These are phyloP conservation scores for Ajuga reptans DNA, from an alignment of 305 asterid genomes.

Conservation along the genomic window DNA sequence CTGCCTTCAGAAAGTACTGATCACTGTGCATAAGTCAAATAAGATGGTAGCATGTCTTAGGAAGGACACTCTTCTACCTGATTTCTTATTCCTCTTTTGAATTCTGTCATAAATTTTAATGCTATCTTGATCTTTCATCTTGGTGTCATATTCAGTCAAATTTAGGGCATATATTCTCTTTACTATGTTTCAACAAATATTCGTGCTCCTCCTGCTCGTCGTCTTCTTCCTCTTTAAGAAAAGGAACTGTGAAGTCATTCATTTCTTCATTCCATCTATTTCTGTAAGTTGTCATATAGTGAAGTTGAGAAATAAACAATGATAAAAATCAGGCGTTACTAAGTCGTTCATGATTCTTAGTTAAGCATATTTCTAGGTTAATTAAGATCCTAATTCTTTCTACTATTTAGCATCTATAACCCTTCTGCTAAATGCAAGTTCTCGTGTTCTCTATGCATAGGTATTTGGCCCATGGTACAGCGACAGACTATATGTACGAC, in stretches of 20 bases:
- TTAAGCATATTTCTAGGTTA: not conserved
- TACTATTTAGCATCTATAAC: not conserved
- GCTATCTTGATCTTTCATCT: not conserved
- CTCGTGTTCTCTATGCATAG: conserved; percentile 26
- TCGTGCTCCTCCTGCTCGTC: not conserved
- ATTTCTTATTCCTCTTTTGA: not conserved
- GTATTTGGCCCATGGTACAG: conserved; percentile 95
- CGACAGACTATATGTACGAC: conserved; percentile 93
- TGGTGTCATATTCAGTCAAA: not conserved
- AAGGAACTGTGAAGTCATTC: not conserved
- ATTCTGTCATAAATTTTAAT: not conserved
- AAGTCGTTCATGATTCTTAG: not conserved
- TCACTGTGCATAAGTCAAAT: not conserved
- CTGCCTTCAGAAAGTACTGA: not conserved
- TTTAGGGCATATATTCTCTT: not conserved
- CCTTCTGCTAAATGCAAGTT: conserved; percentile 5
- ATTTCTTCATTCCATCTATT: not conserved
- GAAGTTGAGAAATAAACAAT: not conserved
- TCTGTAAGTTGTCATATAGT: not conserved
- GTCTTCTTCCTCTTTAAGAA: not conserved
- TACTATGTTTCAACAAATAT: not conserved
- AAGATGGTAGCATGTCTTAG: not conserved
- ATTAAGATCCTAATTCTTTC: not conserved
- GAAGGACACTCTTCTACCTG: not conserved
- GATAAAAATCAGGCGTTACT: not conserved